Evolutionary conservation across 2,329 filamentous ascomycete genomes (phyloP).

Genomic region (Fusarium sp.): DNA sequence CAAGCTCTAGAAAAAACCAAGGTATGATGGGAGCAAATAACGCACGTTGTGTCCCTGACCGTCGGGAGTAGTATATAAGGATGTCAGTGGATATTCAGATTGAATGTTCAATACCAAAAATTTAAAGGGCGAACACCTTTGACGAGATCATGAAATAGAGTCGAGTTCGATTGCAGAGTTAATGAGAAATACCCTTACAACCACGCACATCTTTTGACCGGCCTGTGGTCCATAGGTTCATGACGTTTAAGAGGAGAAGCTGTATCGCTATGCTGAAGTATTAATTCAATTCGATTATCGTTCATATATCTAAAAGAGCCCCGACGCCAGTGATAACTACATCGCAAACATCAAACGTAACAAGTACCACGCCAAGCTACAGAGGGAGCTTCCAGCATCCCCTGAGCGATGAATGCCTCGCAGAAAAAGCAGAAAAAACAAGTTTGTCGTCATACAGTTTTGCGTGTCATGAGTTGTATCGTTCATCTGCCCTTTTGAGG

Average conservation of each 20-base stretch:
- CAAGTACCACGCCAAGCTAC: constrained; percentile 31
- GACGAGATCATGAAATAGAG: constrained; percentile 8
- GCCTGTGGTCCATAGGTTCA: not conserved
- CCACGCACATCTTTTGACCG: not conserved
- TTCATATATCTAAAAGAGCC: constrained; percentile 26
- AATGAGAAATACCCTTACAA: constrained; percentile 23
- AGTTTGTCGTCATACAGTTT: constrained; percentile 41
- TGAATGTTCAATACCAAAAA: not conserved
- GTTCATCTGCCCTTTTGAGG: constrained; percentile 26
- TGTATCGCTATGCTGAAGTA: constrained; percentile 3
- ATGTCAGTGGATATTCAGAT: not conserved
- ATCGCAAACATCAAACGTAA: constrained; percentile 29
- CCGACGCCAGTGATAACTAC: constrained; percentile 27
- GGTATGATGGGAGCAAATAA: not conserved
- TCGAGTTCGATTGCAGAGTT: constrained; percentile 9
- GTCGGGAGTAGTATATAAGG: not conserved
- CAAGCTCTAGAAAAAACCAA: constrained; percentile 53
- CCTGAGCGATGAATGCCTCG: constrained; percentile 35
- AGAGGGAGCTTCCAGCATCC: constrained; percentile 16
- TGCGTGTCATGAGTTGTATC: constrained; percentile 42
- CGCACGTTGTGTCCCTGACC: not conserved
- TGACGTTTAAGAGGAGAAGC: not conserved
- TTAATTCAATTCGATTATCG: constrained; percentile 26
- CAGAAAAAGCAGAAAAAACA: constrained; percentile 29
- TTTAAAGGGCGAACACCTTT: not conserved